Evolutionary conservation across 192 early-diverging fungal genomes (phyloP), one percentile per base, ranked within the genome.

Genomic region (Spinellus fusiger): DNA sequence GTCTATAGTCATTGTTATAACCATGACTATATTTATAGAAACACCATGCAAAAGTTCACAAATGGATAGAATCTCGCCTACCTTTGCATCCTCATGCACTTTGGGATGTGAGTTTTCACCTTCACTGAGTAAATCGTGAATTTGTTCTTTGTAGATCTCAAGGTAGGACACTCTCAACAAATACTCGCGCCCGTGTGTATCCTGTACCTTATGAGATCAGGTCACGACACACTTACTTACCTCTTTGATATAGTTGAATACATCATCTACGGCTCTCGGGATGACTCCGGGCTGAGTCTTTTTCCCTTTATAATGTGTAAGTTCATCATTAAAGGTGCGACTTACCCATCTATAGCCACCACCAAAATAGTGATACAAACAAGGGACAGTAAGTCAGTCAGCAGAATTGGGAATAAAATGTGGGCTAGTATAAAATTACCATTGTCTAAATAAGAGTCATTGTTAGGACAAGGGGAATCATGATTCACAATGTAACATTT

Each of bases 61-160:
- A 18, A 20, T 22, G 16, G 15, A 16, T 18, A 12, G 12, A 32
- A 26, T 58, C 18, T 28, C 26, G 2, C 8, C 15, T 65, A 79
- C 80, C 37, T 74, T 66, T 49, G 61, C 56, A 34, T 82, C 81
- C 56, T 98, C 93, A 37, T 91, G 89, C 1, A 66, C 59, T 59
- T 59, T 49, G 64, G 97, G 94, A 62, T 85, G 78, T 35, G 96
- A 70, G 57, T 94, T 87, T 51, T 71, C 74, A 47, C 86, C 83
- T 1, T 94, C 91, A 20, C 84, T 76, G 1, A 99, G 78, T 27
- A 99, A 69, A 70, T 99, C 97, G 10, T 84, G 83, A 59, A 99
- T 86, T 0, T 81, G 82, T 65, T 96, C 94, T 67, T 96, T 96
- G 76, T 99, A 99, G 32, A 99, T 98, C 68, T 99, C 97, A 66